These are phyloP conservation scores for Paralagenidium karlingii DNA, from an alignment of 352 stramenopile genomes.

Conservation along the genomic window DNA sequence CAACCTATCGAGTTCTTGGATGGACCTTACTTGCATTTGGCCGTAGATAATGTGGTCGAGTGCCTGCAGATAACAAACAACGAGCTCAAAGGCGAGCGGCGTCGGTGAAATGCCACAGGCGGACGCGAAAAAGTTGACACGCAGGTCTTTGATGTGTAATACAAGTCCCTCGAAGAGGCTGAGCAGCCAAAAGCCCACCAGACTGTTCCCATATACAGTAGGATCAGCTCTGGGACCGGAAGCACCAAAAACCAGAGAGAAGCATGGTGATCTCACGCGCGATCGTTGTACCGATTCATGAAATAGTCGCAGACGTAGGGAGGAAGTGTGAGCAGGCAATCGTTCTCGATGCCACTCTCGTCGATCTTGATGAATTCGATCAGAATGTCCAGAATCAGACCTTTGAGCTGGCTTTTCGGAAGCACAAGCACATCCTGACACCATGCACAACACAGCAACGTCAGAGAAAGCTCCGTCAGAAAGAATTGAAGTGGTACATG, in stretches of 20 bases:
- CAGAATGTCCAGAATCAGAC: slow-evolving; percentile 51
- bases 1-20: no score
- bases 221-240: background rate
- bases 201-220: slow-evolving; percentile 2
- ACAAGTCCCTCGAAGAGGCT: slow-evolving; percentile 31
- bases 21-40: no score
- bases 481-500: slow-evolving; percentile 6
- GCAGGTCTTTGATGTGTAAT: slow-evolving; percentile 25
- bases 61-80: slow-evolving; percentile 57
- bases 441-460: background rate
- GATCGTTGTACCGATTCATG: slow-evolving; percentile 31
- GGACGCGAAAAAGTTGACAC: slow-evolving; percentile 46
- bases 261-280: slow-evolving; percentile 6
- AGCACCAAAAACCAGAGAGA: slow-evolving; percentile 1
- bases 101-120: slow-evolving; percentile 17
- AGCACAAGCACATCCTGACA: slow-evolving; percentile 6
- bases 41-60: slow-evolving; percentile 51
- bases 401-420: slow-evolving; percentile 17
- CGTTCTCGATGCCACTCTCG: slow-evolving; percentile 37
- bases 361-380: slow-evolving; percentile 67
- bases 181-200: slow-evolving; percentile 38
- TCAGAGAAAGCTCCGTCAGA: slow-evolving; percentile 6
- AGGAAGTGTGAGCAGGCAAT: slow-evolving; percentile 28
- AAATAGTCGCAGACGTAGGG: slow-evolving; percentile 70
- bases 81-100: slow-evolving; percentile 31